phyloP scores from a whole-genome alignment of 2,329 filamentous ascomycete genomes.

The Gaeumannomyces sp. region DNA sequence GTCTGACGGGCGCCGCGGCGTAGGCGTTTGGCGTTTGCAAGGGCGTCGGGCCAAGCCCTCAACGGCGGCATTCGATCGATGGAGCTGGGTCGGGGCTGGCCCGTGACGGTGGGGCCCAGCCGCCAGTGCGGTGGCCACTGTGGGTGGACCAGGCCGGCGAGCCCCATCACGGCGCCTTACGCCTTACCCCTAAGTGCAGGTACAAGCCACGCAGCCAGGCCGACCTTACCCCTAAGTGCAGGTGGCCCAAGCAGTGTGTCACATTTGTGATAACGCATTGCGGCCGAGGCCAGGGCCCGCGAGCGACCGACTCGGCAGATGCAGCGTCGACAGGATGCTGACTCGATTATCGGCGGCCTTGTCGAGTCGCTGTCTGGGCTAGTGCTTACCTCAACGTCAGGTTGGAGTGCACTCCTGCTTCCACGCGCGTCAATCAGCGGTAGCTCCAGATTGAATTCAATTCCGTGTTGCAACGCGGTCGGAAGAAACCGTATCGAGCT shows the following conservation, averaged over 20 bases:
- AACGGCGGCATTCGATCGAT: not conserved
- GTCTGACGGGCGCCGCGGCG: slow-evolving; percentile 6
- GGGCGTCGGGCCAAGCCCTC: not conserved
- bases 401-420: too few relatives aligned
- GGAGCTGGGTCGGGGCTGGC: not conserved
- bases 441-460: too few relatives aligned
- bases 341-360: not conserved
- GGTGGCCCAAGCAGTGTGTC: slow-evolving; percentile 11
- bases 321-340: not conserved
- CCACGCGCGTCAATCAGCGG: too few relatives aligned
- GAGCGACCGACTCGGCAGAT: not conserved
- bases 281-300: too few relatives aligned
- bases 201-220: not conserved
- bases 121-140: not conserved
- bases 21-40: not conserved
- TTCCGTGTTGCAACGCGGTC: too few relatives aligned
- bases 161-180: slow-evolving; percentile 3
- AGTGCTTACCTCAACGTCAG: too few relatives aligned
- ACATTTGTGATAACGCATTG: not conserved
- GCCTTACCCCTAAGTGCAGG: slow-evolving; percentile 17
- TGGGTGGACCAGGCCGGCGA: not conserved
- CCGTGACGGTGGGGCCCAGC: not conserved
- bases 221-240: slow-evolving; percentile 16
- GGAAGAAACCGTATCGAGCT: too few relatives aligned
- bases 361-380: too few relatives aligned